Percentiles rank a stretch among this genome's conserved stretches.
These are phyloP conservation scores for Flaveria floridana DNA, from an alignment of 140 eudicot genomes.

Conservation along the genomic window DNA sequence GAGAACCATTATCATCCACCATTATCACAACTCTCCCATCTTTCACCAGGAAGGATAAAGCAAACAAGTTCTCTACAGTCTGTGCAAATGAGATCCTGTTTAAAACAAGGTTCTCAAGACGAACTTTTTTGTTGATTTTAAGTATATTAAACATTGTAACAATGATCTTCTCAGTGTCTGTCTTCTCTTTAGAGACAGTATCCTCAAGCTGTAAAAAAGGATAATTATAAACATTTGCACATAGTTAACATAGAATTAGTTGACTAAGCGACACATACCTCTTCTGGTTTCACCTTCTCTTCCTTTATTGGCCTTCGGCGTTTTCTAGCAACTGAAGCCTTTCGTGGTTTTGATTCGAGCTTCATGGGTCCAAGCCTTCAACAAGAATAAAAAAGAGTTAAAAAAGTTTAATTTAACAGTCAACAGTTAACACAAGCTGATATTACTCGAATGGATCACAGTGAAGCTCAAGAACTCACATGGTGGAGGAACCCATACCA, in stretches of 20 bases:
- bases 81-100: slow-evolving; percentile 73
- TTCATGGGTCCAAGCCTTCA: slow-evolving; percentile 67
- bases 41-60: slow-evolving; percentile 68
- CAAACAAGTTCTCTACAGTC: slow-evolving; percentile 78
- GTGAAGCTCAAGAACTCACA: slow-evolving; percentile 36
- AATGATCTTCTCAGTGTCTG: slow-evolving; percentile 61
- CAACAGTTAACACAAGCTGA: not conserved
- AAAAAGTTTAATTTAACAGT: not conserved
- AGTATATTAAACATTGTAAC: slow-evolving; percentile 57
- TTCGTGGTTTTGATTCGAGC: slow-evolving; percentile 41
- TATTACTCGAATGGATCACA: not conserved
- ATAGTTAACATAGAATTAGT: not conserved
- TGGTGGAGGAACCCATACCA: slow-evolving; percentile 46
- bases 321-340: slow-evolving; percentile 26
- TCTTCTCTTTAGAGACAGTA: slow-evolving; percentile 37
- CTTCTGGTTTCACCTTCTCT: slow-evolving; percentile 45
- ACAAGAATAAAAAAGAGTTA: not conserved
- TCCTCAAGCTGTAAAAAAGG: slow-evolving; percentile 46
- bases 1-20: slow-evolving; percentile 57
- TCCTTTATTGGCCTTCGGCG: slow-evolving; percentile 27
- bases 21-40: slow-evolving; percentile 67
- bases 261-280: slow-evolving; percentile 45
- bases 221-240: not conserved
- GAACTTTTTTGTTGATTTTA: slow-evolving; percentile 41
- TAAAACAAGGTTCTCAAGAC: slow-evolving; percentile 49